A percentile compares a stretch with the other conserved stretches of the same genome.
phyloP scores from a whole-genome alignment of 1,284 basidiomycete species.

The Malassezia yamatoensis region DNA sequence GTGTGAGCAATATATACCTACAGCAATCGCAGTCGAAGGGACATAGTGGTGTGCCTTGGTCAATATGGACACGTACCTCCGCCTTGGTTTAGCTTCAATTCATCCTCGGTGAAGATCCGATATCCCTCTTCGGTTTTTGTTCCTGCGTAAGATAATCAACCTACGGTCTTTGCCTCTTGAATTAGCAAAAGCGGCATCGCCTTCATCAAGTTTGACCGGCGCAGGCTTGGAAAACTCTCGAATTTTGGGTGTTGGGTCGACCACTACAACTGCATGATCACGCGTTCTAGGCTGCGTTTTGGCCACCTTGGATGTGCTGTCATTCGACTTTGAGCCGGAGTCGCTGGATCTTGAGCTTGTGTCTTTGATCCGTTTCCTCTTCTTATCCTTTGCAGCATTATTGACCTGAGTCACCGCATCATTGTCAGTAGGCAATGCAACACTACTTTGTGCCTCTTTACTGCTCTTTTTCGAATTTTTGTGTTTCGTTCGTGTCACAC shows the following conservation, averaged over 20 bases:
- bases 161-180: slow-evolving; percentile 16
- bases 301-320: too few species aligned
- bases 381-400: background rate
- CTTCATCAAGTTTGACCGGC: slow-evolving; percentile 2
- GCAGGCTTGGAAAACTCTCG: background rate
- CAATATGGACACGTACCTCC: slow-evolving; percentile 11
- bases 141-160: slow-evolving; percentile 10
- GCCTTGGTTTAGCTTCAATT: slow-evolving; percentile 14
- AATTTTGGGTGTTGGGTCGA: background rate
- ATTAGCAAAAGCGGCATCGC: slow-evolving; percentile 14
- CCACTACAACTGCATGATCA: slow-evolving; percentile 11
- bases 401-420: background rate
- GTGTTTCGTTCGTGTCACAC: background rate
- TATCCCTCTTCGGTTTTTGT: slow-evolving; percentile 16
- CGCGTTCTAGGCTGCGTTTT: background rate
- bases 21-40: slow-evolving; percentile 19
- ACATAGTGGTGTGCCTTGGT: slow-evolving; percentile 14
- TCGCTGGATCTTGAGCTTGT: background rate
- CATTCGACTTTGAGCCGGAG: background rate
- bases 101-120: slow-evolving; percentile 16
- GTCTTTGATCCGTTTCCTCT: background rate
- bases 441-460: background rate
- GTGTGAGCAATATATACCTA: slow-evolving; percentile 3
- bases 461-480: background rate
- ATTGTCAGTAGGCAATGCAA: background rate